Base-by-base conservation (phyloP, 2,329 filamentous ascomycete genomes). In the Apiospora saccharicola region DNA sequence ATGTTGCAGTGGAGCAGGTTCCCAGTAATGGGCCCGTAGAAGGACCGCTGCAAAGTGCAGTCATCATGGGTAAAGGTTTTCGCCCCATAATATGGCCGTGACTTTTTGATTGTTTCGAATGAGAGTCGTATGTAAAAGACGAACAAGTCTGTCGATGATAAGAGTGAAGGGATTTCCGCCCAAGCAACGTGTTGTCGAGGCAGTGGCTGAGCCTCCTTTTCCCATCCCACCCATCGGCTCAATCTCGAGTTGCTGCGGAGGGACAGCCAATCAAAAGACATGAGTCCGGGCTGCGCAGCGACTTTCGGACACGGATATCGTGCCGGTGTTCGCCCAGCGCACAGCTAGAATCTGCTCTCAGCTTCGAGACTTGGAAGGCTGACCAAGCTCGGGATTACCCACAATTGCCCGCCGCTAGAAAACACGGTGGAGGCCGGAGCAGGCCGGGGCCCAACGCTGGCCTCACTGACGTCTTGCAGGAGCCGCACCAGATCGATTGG, bases 31-130 rank as follows among this genome's bases (percentile, higher is more conserved):
- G 57, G 8, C 57, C 57, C 57, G 57, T 34, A 64, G 57, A 64
- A 64, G 57, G 57, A 64, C 57, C 57, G 57, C 57, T 24, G 30
- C 57, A 16, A 61, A 61, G 30, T 22, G 53, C 53, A 61, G 53
- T 61, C 53, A 61, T 61, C 53, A 37, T 64, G 57, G 57, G 34
- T 24, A 64, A 41, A 64, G 30, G 3, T 64, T 64, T 41, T 64
- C 19, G 57, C 57, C 57, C 57, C 57, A 64, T 64, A 64, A 64
- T 64, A 64, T 64, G 57, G 57, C 57, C 57, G 57, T 64, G 57
- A 64, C 34, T 64, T 19, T 61, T 64, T 22, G 53, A 41, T 41
- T 64, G 57, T 64, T 51, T 37, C 19, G 57, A 64, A 34, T 64
- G 57, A 64, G 57, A 41, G 57, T 64, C 57, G 57, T 64, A 64